These are phyloP conservation scores for Hymenoscyphus fructigenus DNA, from an alignment of 2,329 filamentous ascomycete species.

Conservation along the genomic window DNA sequence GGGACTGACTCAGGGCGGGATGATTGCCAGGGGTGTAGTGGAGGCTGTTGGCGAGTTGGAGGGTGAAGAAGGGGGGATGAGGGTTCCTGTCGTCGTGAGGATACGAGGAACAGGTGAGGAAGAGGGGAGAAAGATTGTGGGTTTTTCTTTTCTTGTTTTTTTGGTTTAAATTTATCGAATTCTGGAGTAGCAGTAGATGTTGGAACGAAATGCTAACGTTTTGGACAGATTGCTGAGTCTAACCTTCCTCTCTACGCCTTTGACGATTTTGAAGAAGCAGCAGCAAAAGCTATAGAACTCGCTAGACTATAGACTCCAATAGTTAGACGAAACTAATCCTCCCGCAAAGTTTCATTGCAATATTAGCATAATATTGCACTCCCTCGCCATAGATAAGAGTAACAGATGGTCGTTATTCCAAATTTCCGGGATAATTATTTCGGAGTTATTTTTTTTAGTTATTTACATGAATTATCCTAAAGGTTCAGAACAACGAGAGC, in stretches of 20 bases:
- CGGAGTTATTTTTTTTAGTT: no score
- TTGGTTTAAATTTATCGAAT: not conserved
- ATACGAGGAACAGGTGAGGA: constrained; percentile 74
- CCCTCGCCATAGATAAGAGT: no score
- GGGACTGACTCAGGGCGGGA: constrained; percentile 62
- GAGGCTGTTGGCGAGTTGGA: constrained; percentile 69
- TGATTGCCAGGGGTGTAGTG: constrained; percentile 76
- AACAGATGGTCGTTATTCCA: no score
- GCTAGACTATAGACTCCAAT: constrained; percentile 32
- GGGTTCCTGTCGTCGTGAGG: constrained; percentile 74
- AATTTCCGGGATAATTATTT: no score
- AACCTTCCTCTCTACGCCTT: constrained; percentile 67
- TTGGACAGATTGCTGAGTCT: constrained; percentile 58
- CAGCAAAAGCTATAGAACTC: constrained; percentile 62
- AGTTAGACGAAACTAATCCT: not conserved
- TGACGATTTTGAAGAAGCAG: constrained; percentile 74
- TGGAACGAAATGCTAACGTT: not conserved
- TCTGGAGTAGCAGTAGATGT: no score
- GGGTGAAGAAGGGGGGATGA: constrained; percentile 39
- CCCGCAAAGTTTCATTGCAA: no score
- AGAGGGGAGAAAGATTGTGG: constrained; percentile 63
- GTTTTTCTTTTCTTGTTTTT: constrained; percentile 22
- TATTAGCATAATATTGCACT: no score
- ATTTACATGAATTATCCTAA: no score
- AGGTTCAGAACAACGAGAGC: no score